Evolutionary conservation across 495 filamentous ascomycete species (phyloP).

Genomic region (Staphylotrichum tortipilum): DNA sequence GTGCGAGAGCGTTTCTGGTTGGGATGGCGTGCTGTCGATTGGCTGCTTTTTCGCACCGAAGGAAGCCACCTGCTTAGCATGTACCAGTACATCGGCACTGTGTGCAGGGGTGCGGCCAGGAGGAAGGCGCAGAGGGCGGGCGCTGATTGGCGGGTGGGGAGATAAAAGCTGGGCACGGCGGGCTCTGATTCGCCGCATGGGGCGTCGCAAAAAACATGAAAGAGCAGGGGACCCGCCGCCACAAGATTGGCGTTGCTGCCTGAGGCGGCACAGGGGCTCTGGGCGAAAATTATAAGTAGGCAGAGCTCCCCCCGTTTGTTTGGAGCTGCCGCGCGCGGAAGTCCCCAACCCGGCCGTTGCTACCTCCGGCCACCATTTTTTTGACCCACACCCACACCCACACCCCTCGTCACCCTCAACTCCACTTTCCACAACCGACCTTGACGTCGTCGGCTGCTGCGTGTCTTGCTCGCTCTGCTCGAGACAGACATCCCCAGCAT

Average conservation of each 20-base stretch:
- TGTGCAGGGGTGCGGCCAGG: conserved; percentile 18
- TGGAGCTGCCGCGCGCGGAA: conserved; percentile 37
- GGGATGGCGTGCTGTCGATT: conserved; percentile 2
- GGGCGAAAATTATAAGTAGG: conserved; percentile 42
- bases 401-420: conserved; percentile 18
- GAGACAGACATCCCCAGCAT: no score
- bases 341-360: conserved; percentile 39
- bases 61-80: no score
- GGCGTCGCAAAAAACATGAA: conserved; percentile 19
- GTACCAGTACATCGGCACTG: conserved; percentile 24
- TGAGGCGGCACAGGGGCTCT: conserved; percentile 19
- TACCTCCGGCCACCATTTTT: conserved; percentile 31
- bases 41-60: not conserved
- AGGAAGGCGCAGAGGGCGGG: conserved; percentile 7
- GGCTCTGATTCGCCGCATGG: conserved; percentile 20
- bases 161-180: conserved; percentile 18
- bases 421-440: conserved; percentile 19
- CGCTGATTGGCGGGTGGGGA: conserved; percentile 11
- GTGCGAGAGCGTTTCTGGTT: conserved; percentile 12
- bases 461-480: no score
- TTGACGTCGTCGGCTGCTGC: conserved; percentile 25
- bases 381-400: conserved; percentile 29
- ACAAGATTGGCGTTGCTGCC: conserved; percentile 25
- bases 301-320: conserved; percentile 34
- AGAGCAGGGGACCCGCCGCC: conserved; percentile 23